phyloP scores from a whole-genome alignment of 495 filamentous ascomycete species.

The Pyrenopolyporus hunteri region DNA sequence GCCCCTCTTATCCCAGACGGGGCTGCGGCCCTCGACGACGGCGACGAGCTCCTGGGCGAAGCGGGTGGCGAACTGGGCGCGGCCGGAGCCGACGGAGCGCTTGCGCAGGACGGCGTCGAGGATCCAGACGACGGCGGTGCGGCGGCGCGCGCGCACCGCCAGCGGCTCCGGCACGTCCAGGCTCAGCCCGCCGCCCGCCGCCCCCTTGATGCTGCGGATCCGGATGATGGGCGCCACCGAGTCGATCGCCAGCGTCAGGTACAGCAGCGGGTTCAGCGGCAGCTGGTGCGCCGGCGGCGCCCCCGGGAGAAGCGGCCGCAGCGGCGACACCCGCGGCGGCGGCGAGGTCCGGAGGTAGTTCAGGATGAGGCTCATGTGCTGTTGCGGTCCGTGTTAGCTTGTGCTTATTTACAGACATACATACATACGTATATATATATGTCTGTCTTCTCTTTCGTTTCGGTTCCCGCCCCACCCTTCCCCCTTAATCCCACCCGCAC shows the following conservation, averaged over 20 bases:
- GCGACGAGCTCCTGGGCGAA: conserved; percentile 87
- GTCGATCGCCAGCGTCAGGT: conserved; percentile 89
- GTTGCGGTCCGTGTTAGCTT: conserved; percentile 15
- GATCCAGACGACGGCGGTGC: conserved; percentile 85
- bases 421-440: neutral
- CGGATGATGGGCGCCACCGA: conserved; percentile 90
- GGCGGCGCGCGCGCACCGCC: conserved; percentile 71
- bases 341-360: conserved; percentile 84
- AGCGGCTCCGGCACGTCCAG: conserved; percentile 85
- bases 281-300: conserved; percentile 74
- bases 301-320: conserved; percentile 72
- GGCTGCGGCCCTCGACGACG: conserved; percentile 84
- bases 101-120: conserved; percentile 77
- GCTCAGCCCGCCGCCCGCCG: conserved; percentile 82
- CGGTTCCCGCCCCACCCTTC: no score
- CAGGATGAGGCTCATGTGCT: conserved; percentile 88
- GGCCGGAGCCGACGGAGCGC: conserved; percentile 66
- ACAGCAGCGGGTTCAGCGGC: conserved; percentile 75
- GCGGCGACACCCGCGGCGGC: conserved; percentile 71
- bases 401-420: neutral
- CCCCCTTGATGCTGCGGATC: conserved; percentile 73
- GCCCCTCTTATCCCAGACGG: conserved; percentile 79
- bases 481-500: neutral
- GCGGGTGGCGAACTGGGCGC: conserved; percentile 69
- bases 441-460: neutral